Evolutionary conservation across 768 basidiomycete species (phyloP), one percentile per base, ranked within the genome.

Genomic region (Harrya chromipes): DNA sequence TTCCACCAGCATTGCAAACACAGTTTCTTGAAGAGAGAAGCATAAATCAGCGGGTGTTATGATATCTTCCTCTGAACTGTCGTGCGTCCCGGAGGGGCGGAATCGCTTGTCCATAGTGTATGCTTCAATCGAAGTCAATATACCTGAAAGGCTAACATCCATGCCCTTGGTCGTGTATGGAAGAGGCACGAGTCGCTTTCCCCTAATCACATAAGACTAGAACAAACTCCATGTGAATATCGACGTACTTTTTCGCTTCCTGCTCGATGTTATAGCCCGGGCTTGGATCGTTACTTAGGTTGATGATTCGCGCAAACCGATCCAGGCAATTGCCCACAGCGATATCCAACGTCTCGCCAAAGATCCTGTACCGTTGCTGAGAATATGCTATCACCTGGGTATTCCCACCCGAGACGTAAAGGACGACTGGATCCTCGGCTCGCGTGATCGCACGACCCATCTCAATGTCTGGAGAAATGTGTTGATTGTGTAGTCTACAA

Each of bases 381-480:
- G 94, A 98, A 69, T 99, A 99, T 1, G 97, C 97, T 60, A 99
- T 98, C 14, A 99, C 94, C 70, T 99, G 97, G 0, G 97, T 98
- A 69, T 99, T 99, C 4, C 97, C 97, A 12, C 97, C 97, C 0
- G 97, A 98, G 17, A 99, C 97, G 63, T 99, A 99, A 31, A 98
- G 82, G 6, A 98, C 94, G 59, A 99, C 85, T 1, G 97, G 97
- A 62, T 98, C 94, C 52, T 85, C 84, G 4, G 97, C 94, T 40
- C 87, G 87, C 3, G 97, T 98, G 55, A 99, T 90, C 55, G 91
- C 81, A 36, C 97, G 81, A 31, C 97, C 97, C 88, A 98, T 99
- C 70, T 99, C 97, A 56, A 99, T 99, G 68, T 99, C 97, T 98
- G 63, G 23, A 13, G 20, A 14, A 19, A 34, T 33, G 13, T 36